Percentiles rank a stretch among this genome's conserved stretches.
Conservation (phyloP, 1,139 yeast genomes). For the Pichia sp. region DNA sequence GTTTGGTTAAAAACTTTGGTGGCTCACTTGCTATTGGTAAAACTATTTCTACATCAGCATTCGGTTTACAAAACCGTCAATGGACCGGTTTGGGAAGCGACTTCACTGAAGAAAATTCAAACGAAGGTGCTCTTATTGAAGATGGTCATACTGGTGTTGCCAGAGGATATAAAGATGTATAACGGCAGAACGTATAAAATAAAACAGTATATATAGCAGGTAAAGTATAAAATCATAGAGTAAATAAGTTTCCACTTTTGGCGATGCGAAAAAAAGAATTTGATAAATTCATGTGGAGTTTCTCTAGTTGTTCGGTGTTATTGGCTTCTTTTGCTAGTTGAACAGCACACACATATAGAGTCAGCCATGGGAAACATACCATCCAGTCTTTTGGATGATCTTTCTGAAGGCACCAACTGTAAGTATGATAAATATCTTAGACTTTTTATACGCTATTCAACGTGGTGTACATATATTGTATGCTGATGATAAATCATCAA, state of each 20-base stretch:
- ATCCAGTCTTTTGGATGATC: constrained; percentile 28
- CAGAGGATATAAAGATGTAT: constrained; percentile 50
- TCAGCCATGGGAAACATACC: constrained; percentile 30
- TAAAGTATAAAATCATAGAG: too few relatives aligned
- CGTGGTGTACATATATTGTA: not conserved
- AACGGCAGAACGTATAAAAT: not conserved
- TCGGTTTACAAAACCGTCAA: constrained; percentile 57
- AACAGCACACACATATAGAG: not conserved
- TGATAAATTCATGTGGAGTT: not conserved
- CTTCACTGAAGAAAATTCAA: constrained; percentile 35
- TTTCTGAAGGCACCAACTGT: constrained; percentile 33
- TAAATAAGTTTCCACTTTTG: not conserved
- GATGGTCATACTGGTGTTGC: constrained; percentile 87
- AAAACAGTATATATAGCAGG: not conserved
- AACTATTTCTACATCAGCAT: constrained; percentile 87
- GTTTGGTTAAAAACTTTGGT: constrained; percentile 52
- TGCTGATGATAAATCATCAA: too few relatives aligned
- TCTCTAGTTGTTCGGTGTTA: not conserved
- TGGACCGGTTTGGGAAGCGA: constrained; percentile 96
- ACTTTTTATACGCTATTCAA: not conserved
- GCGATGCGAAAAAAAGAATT: not conserved
- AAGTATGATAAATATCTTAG: constrained; percentile 14
- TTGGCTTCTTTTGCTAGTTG: not conserved
- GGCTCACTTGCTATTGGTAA: constrained; percentile 59
- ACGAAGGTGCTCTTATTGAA: constrained; percentile 66